Evolutionary conservation across 2,329 filamentous ascomycete species (phyloP).

Genomic region (Apiospora phragmitis): DNA sequence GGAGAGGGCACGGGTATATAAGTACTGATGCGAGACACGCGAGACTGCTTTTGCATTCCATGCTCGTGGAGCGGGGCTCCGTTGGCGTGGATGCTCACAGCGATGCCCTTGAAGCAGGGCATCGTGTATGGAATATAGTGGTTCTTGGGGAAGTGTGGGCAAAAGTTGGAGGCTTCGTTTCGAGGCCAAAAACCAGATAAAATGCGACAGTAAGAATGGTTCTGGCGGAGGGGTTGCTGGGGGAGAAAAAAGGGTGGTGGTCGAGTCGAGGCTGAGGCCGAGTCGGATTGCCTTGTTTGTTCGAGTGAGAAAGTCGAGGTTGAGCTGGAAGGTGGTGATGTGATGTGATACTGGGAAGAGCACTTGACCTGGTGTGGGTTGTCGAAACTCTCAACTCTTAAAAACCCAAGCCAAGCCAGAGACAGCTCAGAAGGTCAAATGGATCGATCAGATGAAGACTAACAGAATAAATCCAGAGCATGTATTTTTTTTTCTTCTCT

Average conservation of each 20-base stretch:
- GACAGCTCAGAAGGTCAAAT: not conserved
- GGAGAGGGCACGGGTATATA: slow-evolving; percentile 96
- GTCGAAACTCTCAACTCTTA: not conserved
- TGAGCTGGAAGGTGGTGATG: not conserved
- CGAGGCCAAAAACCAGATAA: not conserved
- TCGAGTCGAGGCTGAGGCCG: not conserved
- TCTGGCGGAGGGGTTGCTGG: not conserved
- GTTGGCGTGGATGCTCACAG: slow-evolving; percentile 90
- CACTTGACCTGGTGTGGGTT: not conserved
- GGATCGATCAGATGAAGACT: not conserved
- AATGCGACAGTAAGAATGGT: not conserved
- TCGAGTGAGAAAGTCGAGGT: not conserved
- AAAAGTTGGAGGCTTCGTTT: not conserved
- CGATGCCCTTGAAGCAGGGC: slow-evolving; percentile 99
- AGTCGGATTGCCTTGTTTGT: not conserved
- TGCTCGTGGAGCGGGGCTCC: slow-evolving; percentile 84
- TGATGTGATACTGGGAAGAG: not conserved
- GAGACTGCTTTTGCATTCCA: slow-evolving; percentile 91
- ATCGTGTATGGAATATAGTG: slow-evolving; percentile 41
- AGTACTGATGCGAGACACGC: slow-evolving; percentile 88
- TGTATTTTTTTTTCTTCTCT: not conserved
- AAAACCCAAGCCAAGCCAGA: not conserved
- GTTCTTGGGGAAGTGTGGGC: not conserved
- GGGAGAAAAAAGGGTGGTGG: not conserved
- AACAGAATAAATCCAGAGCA: not conserved